Evolutionary conservation across 495 filamentous ascomycete species (phyloP), one percentile per base, ranked within the genome.

Genomic region (Copromyces sp.): DNA sequence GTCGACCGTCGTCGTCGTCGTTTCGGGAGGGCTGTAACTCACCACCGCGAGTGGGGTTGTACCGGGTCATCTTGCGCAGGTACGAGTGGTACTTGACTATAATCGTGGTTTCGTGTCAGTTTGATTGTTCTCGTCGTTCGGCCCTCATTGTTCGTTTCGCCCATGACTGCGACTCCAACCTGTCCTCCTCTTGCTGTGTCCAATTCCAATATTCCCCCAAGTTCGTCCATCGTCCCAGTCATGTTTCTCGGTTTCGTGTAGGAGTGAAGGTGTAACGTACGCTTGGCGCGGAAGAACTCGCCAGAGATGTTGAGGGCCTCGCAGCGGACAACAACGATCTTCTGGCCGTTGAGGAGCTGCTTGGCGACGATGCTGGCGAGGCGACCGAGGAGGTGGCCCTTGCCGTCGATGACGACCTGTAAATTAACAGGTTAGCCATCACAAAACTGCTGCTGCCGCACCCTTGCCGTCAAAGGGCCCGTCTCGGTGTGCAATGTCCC

Each of bases 71-170:
- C 91, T 98, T 99, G 89, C 94, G 93, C 81, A 99, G 92, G 89
- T 98, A 98, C 86, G 95, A 92, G 81, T 95, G 92, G 90, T 98
- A 99, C 93, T 99, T 99, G 85, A 99, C 95, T 99, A 82, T 86
- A 86, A 68, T 75, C 71, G 59, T 38, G 74, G 53, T 35, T 35
- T 35, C 53, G 53, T 78, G 74, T 84, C 75, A 84, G 84, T 73
- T 14, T 53, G 40, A 69, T 70, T 39, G 42, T 73, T 75, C 69
- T 75, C 53, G 37, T 71, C 42, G 16, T 16, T 70, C 73, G 39
- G 32, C 32, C 42, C 73, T 70, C n/a, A 32, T 70, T 38, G 37
- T 16, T 61, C 16, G 16, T 9, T 24, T 65, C 68, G 68, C 73
- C 53, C 68, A 45, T 69, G 14, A 70, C 29, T 69, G 40, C 41